Base-by-base conservation (phyloP, 2,329 filamentous ascomycete genomes). In the Epichloe sibirici region DNA sequence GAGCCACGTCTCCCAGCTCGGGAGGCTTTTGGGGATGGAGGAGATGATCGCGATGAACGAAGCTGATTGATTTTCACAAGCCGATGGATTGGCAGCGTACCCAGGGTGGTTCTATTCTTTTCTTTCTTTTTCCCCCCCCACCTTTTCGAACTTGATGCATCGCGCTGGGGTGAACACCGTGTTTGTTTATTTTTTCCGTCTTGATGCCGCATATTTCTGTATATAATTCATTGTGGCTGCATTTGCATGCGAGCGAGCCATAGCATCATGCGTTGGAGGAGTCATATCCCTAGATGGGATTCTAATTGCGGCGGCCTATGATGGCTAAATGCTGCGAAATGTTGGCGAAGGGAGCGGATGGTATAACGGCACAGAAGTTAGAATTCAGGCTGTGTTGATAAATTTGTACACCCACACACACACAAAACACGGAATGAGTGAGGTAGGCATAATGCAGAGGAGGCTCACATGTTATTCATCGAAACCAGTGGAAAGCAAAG, bases 11-110 rank as follows among this genome's bases (percentile, higher is more conserved):
- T 15, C 55, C 61, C 28, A 62, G 63, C 35, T 66, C 66, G 39
- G 74, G 75, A 34, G 71, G 77, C 3, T 82, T 81, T 61, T 82
- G 78, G 75, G 76, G 76, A 12, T 78, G 75, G 76, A 66, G 74
- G 49, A 67, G 69, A 59, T 74, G 59, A 66, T 31, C 15, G 17
- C 4, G 28, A 45, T 47, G 28, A 31, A 39, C 50, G 51, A 51
- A 49, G 17, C 8, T 17, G 17, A n/a, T 12, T 23, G 45, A 15
- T 31, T n/a, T 7, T 15, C 21, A 5, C 13, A 47, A 23, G 21
- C 21, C 7, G 7, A 38, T 48, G 34, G 21, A 34, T 39, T 25
- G 9, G 15, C 23, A 49, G 40, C 38, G 6, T 45, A 28, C 31
- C 40, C 31, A n/a, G n/a, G 39, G 39, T n/a, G 42, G 37, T 25